Evolutionary conservation across 2,329 filamentous ascomycete genomes (phyloP), one percentile per base, ranked within the genome.

Genomic region (Botrytis aclada): DNA sequence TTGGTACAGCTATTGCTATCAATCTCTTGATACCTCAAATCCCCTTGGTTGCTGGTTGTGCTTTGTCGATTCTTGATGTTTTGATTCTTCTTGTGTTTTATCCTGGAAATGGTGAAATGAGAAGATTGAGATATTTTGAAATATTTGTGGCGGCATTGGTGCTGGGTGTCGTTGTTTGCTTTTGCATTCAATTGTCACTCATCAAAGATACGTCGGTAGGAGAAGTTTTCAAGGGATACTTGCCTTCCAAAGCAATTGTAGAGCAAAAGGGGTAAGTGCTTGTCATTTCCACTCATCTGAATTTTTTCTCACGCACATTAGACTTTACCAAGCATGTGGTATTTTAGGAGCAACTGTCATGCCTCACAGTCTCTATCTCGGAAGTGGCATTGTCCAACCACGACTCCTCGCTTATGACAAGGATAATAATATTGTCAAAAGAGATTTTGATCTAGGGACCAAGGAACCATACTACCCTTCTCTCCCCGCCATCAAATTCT

Each of bases 281-380:
- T 32, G 39, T 25, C 60, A 37, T 25, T 25, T 45, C 62, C 25
- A 25, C 12, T 18, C 6, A 51, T 20, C 16, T 10, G 22, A 32
- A 37, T 9, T 16, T 25, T n/a, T 29, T 41, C 77, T 81, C 64
- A 81, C n/a, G 5, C 12, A n/a, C 1, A 39, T 4, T 71, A 82
- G 85, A 65, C 79, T 90, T 0, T 93, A 92, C 79, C 90, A 92
- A 81, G 88, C 91, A 1, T 94, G 92, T 75, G 92, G 92, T 69
- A 94, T 94, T 73, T 84, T 94, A 0, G 92, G 92, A 2, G 92
- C 92, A 5, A 94, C 92, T 0, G 90, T 92, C 37, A 92, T 92
- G 90, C 90, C 90, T 7, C 90, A 92, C 77, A 89, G 87, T 70
- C 82, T 93, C 5, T 93, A 90, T 76, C 85, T 93, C 5, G 91